Base-by-base conservation (phyloP, 495 filamentous ascomycete species). In the Astrocystis sublimbata region DNA sequence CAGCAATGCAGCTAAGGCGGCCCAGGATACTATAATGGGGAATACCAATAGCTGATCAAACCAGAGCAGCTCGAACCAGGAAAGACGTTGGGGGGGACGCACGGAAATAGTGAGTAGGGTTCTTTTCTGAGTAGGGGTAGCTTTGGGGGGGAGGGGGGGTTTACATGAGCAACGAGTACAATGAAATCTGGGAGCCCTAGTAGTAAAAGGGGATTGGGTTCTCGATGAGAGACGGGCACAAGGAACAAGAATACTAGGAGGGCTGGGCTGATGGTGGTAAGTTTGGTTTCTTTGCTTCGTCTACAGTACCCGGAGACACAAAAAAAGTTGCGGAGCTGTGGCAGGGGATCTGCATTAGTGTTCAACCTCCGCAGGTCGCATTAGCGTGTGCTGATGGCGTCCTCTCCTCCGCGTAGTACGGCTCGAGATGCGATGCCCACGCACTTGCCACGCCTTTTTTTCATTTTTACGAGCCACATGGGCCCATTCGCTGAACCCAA, bases 41-140 rank as follows among this genome's bases (percentile, higher is more conserved):
- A 57, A 41, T 30, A 9, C 9, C 38, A 57, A 57, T 57, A 41
- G 54, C 40, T 23, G 54, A 57, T 57, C 54, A 57, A 57, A 57
- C 54, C 43, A 33, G 26, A 15, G 23, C 54, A 28, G 17, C 40
- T 45, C 40, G 26, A 15, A 21, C 40, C 23, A 28, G 35, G 28
- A 43, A 45, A 38, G 54, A 57, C 40, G 26, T n/a, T 24, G 38
- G 41, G 4, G 24, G 21, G 33, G 15, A 28, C 24, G 24, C 40
- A 17, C n/a, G 54, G 54, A 28, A 57, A 38, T 28, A 42, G 24
- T 46, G 38, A 2, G 51, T 56, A 40, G 53, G 36, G 53, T 21
- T 19, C 12, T 6, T 28, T 35, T 6, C 17, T 46, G n/a, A 24
- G 43, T n/a, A 6, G 13, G 31, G 41, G n/a, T 1, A 12, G 2